Percentiles rank a stretch among this genome's conserved stretches.
phyloP scores from a whole-genome alignment of 73 alveolate genomes.

The Stentor coeruleus region DNA sequence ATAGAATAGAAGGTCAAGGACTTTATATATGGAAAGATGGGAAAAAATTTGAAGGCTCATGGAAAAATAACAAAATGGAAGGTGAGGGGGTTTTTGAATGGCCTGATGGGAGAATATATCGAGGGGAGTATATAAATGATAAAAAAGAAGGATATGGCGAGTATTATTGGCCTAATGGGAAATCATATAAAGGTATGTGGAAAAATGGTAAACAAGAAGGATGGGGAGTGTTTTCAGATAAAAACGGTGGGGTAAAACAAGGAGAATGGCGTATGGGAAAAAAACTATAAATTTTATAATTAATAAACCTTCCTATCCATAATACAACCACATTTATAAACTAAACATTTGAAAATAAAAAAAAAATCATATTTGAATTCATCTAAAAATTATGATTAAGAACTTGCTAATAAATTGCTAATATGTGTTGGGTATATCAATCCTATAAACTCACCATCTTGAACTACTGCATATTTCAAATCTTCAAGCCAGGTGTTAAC shows the following conservation, averaged over 20 bases:
- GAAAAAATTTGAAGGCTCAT: constrained; percentile 56
- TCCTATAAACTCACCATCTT: too few species aligned
- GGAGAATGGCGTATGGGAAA: constrained; percentile 7
- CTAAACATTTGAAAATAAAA: too few species aligned
- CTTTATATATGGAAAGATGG: constrained; percentile 57
- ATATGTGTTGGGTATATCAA: too few species aligned
- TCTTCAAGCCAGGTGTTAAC: too few species aligned
- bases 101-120: constrained; percentile 56
- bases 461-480: too few species aligned
- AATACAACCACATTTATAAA: too few species aligned
- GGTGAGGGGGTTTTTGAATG: constrained; percentile 50
- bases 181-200: constrained; percentile 58
- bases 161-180: constrained; percentile 56
- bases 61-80: constrained; percentile 54
- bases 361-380: too few species aligned
- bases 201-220: constrained; percentile 60
- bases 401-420: too few species aligned
- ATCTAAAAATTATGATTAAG: too few species aligned
- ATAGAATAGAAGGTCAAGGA: constrained; percentile 60
- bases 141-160: constrained; percentile 25
- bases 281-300: too few species aligned
- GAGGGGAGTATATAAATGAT: constrained; percentile 42
- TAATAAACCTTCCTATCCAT: too few species aligned
- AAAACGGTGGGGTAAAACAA: constrained; percentile 20
- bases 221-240: constrained; percentile 32